A percentile compares a stretch with the other conserved stretches of the same genome.
These are phyloP conservation scores for Pseudonitzschia pungens DNA, from an alignment of 108 stramenopile species.

Conservation along the genomic window DNA sequence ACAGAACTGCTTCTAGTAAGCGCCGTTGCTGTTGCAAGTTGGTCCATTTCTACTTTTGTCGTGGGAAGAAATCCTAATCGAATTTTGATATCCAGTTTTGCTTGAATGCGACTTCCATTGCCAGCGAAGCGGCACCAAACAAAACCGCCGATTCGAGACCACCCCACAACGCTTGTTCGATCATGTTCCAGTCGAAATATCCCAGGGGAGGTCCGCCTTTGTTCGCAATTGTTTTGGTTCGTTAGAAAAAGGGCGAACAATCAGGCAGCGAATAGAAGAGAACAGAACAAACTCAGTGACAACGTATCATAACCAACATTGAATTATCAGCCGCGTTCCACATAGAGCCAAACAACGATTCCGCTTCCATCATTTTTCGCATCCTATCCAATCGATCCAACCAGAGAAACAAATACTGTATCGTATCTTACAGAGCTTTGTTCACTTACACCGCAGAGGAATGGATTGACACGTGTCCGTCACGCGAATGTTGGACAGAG, in stretches of 20 bases:
- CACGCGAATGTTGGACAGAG: conserved; percentile 53
- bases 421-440: not conserved
- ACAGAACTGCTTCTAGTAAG: too few relatives aligned
- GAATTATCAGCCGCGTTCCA: not conserved
- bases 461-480: conserved; percentile 56
- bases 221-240: not conserved
- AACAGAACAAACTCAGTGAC: not conserved
- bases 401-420: too few relatives aligned
- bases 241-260: not conserved
- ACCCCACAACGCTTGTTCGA: conserved; percentile 52
- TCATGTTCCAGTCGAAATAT: conserved; percentile 77
- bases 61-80: too few relatives aligned
- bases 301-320: not conserved
- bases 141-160: conserved; percentile 63
- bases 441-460: conserved; percentile 64
- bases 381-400: too few relatives aligned
- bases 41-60: too few relatives aligned
- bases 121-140: conserved; percentile 68
- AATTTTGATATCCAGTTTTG: conserved; percentile 32
- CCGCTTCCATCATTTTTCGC: too few relatives aligned
- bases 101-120: conserved; percentile 51
- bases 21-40: too few relatives aligned
- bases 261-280: not conserved
- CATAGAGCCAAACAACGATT: too few relatives aligned
- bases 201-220: conserved; percentile 65